Conservation (phyloP, 805 yeast species). For the Yamadazyma takamatsuzukensis region DNA sequence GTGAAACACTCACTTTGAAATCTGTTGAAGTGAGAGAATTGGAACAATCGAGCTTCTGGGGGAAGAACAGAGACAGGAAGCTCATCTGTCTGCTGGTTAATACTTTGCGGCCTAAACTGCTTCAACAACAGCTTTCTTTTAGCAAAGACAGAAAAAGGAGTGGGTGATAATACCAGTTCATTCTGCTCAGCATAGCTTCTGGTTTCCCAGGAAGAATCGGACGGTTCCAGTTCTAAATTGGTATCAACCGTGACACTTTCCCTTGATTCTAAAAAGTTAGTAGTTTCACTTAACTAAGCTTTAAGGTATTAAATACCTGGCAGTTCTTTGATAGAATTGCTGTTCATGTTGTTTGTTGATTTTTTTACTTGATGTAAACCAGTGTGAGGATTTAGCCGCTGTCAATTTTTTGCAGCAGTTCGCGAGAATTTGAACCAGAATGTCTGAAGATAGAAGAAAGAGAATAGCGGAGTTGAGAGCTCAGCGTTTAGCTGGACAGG, state of each 20-base stretch:
- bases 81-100: neutral
- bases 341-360: too few relatives aligned
- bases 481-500: conserved; percentile 4
- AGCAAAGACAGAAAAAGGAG: too few relatives aligned
- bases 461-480: conserved; percentile 11
- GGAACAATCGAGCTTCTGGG: neutral
- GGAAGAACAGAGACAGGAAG: neutral
- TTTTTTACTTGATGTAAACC: too few relatives aligned
- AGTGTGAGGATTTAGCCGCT: neutral
- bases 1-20: neutral
- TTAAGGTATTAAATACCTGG: neutral
- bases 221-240: too few relatives aligned
- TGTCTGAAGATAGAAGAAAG: conserved; percentile 7
- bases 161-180: neutral
- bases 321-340: too few relatives aligned
- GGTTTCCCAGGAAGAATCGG: too few relatives aligned
- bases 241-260: too few relatives aligned
- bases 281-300: neutral
- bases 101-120: neutral
- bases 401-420: conserved; percentile 1
- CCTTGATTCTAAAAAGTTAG: neutral
- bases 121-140: neutral
- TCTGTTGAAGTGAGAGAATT: neutral
- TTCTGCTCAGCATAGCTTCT: neutral
- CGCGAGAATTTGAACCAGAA: conserved; percentile 11